Conservation (phyloP, 441 rosid genomes). For the Aquilaria agallochum region DNA sequence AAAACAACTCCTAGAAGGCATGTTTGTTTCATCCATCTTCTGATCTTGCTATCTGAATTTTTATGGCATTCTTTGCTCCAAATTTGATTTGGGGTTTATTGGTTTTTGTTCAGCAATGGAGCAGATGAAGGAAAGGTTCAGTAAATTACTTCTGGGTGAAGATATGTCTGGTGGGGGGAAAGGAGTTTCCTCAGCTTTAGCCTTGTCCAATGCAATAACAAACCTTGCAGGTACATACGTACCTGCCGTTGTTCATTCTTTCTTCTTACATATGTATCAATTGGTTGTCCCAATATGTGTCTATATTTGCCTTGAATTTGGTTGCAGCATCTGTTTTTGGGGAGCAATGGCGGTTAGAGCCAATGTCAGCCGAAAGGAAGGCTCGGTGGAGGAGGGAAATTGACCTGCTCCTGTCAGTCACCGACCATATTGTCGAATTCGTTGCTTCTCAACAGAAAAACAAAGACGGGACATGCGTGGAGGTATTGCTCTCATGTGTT, state of each 20-base stretch:
- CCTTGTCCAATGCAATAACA: conserved; percentile 91
- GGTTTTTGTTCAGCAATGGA: conserved; percentile 54
- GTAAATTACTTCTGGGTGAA: conserved; percentile 86
- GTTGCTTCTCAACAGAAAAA: conserved; percentile 75
- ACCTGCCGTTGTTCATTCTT: not conserved
- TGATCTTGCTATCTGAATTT: not conserved
- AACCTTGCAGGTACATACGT: conserved; percentile 71
- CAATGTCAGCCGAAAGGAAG: conserved; percentile 70
- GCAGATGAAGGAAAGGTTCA: conserved; percentile 82
- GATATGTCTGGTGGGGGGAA: conserved; percentile 99
- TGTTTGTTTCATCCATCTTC: conserved; percentile 3
- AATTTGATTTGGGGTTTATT: conserved; percentile 1
- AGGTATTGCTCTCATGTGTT: conserved; percentile 39
- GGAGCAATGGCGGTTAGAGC: conserved; percentile 75
- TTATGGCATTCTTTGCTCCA: not conserved
- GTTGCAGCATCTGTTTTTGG: conserved; percentile 81
- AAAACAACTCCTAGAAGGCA: conserved; percentile 36
- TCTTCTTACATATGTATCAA: not conserved
- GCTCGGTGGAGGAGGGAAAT: conserved; percentile 84
- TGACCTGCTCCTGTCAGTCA: conserved; percentile 78
- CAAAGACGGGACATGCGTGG: conserved; percentile 74
- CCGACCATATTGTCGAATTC: conserved; percentile 84
- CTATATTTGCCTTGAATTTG: not conserved
- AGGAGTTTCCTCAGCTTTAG: conserved; percentile 95
- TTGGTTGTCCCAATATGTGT: not conserved